phyloP scores from a whole-genome alignment of 2,329 filamentous ascomycete species.

The Colletotrichum theobromicola region DNA sequence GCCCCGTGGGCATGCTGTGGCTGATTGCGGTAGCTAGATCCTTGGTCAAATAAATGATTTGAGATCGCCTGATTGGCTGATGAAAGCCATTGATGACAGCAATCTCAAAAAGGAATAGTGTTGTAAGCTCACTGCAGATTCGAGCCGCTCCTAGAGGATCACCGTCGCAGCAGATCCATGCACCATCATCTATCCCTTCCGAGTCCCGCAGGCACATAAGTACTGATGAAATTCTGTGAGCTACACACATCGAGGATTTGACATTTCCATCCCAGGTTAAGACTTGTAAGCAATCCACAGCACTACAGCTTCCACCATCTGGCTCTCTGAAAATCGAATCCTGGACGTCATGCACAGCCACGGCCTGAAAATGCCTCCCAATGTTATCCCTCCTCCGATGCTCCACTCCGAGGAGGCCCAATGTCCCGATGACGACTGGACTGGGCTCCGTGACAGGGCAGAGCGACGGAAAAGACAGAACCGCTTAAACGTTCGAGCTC shows the following conservation, averaged over 20 bases:
- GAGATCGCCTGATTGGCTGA: neutral
- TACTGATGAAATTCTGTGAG: neutral
- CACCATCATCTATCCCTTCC: neutral
- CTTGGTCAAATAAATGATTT: neutral
- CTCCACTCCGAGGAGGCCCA: neutral
- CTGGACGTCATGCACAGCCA: neutral
- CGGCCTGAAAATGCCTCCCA: neutral
- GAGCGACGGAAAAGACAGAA: slow-evolving; percentile 38
- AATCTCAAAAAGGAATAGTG: neutral
- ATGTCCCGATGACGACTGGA: slow-evolving; percentile 36
- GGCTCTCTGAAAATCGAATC: neutral
- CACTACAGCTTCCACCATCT: neutral
- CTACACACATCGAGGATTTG: neutral
- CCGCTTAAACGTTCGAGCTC: slow-evolving; percentile 38
- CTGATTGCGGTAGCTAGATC: neutral
- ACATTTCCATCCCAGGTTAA: neutral
- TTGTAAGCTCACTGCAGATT: slow-evolving; percentile 2
- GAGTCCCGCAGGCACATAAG: neutral
- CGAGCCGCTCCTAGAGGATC: neutral
- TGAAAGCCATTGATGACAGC: neutral
- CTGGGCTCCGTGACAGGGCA: slow-evolving; percentile 32
- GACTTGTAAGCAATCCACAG: neutral
- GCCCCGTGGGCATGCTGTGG: neutral
- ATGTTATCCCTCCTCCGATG: neutral
- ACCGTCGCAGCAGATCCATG: neutral